Evolutionary conservation across 2,329 filamentous ascomycete genomes (phyloP).

Genomic region (Chalaropsis thielavioides): DNA sequence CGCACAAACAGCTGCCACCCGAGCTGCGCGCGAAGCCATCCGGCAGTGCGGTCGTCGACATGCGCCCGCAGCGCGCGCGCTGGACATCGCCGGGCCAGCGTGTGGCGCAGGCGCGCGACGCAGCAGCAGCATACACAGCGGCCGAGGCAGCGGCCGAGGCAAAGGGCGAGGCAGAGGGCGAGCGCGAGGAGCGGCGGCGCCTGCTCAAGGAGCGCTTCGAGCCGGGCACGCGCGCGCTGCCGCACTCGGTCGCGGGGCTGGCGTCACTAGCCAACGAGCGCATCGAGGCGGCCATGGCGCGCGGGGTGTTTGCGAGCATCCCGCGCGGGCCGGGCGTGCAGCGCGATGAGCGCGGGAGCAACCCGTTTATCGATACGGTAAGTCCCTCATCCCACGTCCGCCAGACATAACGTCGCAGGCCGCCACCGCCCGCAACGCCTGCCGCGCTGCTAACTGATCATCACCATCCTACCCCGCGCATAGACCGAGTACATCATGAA

Average conservation of each 20-base stretch:
- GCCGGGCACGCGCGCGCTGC: slow-evolving; percentile 56
- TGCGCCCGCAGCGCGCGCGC: slow-evolving; percentile 32
- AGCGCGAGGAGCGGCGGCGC: slow-evolving; percentile 54
- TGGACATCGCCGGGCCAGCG: slow-evolving; percentile 32
- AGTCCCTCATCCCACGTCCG: no score
- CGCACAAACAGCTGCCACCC: slow-evolving; percentile 50
- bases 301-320: slow-evolving; percentile 78
- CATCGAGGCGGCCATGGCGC: slow-evolving; percentile 85
- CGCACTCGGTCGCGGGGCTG: slow-evolving; percentile 63
- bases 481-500: slow-evolving; percentile 92
- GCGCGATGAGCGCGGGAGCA: slow-evolving; percentile 66
- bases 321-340: slow-evolving; percentile 66
- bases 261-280: slow-evolving; percentile 70
- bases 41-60: slow-evolving; percentile 30
- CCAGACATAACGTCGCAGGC: no score
- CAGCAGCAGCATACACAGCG: slow-evolving; percentile 37
- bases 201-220: slow-evolving; percentile 72
- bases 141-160: slow-evolving; percentile 30
- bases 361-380: slow-evolving; percentile 73
- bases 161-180: slow-evolving; percentile 35
- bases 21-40: slow-evolving; percentile 31
- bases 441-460: not conserved
- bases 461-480: not conserved
- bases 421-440: no score
- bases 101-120: slow-evolving; percentile 42